These are phyloP conservation scores for Botrytis sinoallii DNA, from an alignment of 2,329 filamentous ascomycete species.

Conservation along the genomic window DNA sequence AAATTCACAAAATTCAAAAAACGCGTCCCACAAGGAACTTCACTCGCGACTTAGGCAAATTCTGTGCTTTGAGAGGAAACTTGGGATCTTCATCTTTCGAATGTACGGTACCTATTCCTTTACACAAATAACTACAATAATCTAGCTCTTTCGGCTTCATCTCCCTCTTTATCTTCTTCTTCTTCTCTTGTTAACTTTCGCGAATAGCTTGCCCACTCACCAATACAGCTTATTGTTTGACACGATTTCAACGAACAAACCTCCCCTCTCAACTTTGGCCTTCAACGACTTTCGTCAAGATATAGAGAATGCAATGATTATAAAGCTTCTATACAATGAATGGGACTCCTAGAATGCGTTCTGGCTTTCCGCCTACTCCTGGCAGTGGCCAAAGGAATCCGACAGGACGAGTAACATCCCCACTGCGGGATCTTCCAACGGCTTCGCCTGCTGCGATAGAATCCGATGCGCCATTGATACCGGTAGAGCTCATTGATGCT, in stretches of 20 bases:
- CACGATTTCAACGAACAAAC: not conserved
- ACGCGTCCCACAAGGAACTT: slow-evolving; percentile 2
- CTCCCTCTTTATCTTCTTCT: not conserved
- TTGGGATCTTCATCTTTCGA: not conserved
- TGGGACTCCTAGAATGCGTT: slow-evolving; percentile 76
- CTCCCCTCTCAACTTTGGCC: not conserved
- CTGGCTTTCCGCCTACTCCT: slow-evolving; percentile 77
- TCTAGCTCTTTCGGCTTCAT: not conserved
- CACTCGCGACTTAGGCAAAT: not conserved
- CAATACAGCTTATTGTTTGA: not conserved
- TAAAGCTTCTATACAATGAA: slow-evolving; percentile 45
- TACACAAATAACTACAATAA: not conserved
- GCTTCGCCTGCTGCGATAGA: slow-evolving; percentile 22
- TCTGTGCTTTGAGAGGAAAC: not conserved
- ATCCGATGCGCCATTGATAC: slow-evolving; percentile 63
- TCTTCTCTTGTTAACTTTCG: not conserved
- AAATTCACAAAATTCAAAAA: not conserved
- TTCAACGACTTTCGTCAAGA: slow-evolving; percentile 29
- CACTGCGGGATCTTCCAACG: slow-evolving; percentile 33
- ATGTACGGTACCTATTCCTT: not conserved
- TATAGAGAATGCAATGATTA: slow-evolving; percentile 45
- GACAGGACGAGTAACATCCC: slow-evolving; percentile 29
- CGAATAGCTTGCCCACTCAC: not conserved
- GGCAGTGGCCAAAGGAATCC: slow-evolving; percentile 44
- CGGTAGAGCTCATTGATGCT: slow-evolving; percentile 77